Evolutionary conservation across 1,139 yeast species (phyloP).

Genomic region (Yamadazyma diospyri): DNA sequence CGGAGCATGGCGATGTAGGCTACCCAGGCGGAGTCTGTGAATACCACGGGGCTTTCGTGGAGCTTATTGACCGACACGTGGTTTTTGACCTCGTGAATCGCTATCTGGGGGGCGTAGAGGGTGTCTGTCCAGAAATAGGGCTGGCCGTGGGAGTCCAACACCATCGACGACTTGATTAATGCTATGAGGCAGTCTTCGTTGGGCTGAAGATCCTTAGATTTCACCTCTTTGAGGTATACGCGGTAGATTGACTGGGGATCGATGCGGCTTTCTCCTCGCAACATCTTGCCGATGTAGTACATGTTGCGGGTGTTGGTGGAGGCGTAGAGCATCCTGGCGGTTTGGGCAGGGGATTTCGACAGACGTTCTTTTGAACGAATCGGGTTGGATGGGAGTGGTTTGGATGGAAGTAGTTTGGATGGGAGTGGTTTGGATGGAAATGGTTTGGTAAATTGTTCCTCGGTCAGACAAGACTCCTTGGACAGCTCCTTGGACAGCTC

Average conservation of each 20-base stretch:
- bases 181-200: slow-evolving; percentile 41
- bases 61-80: slow-evolving; percentile 15
- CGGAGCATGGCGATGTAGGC: slow-evolving; percentile 50
- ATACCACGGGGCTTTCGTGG: slow-evolving; percentile 27
- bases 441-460: too few relatives aligned
- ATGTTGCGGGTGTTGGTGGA: background rate
- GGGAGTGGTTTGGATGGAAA: too few relatives aligned
- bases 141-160: slow-evolving; percentile 15
- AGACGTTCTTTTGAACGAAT: too few relatives aligned
- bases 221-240: slow-evolving; percentile 28
- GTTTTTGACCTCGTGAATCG: slow-evolving; percentile 53
- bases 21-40: slow-evolving; percentile 47
- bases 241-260: slow-evolving; percentile 34
- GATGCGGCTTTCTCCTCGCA: slow-evolving; percentile 44
- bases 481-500: too few relatives aligned
- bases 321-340: slow-evolving; percentile 1
- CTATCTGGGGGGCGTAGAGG: slow-evolving; percentile 56
- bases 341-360: background rate
- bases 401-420: too few relatives aligned
- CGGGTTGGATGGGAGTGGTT: too few relatives aligned
- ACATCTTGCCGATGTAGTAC: slow-evolving; percentile 28
- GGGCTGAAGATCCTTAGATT: slow-evolving; percentile 19
- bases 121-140: slow-evolving; percentile 41
- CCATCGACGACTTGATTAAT: slow-evolving; percentile 36
- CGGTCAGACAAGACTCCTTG: too few relatives aligned